A percentile compares a stretch with the other conserved stretches of the same genome.
Conservation (phyloP, 75 land plant species). For the Sequoiadendron giganteum region DNA sequence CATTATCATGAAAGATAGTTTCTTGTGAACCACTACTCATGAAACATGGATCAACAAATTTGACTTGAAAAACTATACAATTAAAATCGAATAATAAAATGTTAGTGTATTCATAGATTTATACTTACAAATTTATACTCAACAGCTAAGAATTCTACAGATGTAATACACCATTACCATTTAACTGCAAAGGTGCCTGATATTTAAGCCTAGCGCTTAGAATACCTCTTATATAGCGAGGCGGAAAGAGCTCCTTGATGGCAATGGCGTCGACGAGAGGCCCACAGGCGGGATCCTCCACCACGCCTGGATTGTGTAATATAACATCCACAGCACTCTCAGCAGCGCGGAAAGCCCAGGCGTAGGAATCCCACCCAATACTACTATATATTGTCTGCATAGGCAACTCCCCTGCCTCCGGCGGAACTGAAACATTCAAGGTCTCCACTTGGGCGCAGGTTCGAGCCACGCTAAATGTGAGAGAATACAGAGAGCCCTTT, state of each 20-base stretch:
- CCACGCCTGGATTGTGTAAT: conserved; percentile 57
- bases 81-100: too few relatives aligned
- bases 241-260: conserved; percentile 39
- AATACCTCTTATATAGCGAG: conserved; percentile 30
- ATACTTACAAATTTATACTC: too few relatives aligned
- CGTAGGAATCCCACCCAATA: conserved; percentile 58
- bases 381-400: conserved; percentile 63
- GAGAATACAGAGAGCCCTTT: conserved; percentile 43
- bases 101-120: too few relatives aligned
- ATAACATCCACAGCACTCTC: conserved; percentile 15
- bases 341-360: conserved; percentile 45
- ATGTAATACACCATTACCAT: too few relatives aligned
- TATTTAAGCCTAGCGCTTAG: neutral
- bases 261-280: conserved; percentile 61
- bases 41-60: too few relatives aligned
- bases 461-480: conserved; percentile 59
- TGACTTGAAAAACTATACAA: too few relatives aligned
- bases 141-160: too few relatives aligned
- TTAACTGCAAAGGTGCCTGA: too few relatives aligned
- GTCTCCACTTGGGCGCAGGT: conserved; percentile 63
- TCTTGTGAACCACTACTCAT: too few relatives aligned
- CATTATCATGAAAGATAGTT: too few relatives aligned
- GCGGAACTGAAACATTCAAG: conserved; percentile 45
- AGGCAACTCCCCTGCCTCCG: conserved; percentile 44
- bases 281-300: conserved; percentile 69